phyloP scores from a whole-genome alignment of 352 stramenopile genomes.

The Phytophthora colocasiae region DNA sequence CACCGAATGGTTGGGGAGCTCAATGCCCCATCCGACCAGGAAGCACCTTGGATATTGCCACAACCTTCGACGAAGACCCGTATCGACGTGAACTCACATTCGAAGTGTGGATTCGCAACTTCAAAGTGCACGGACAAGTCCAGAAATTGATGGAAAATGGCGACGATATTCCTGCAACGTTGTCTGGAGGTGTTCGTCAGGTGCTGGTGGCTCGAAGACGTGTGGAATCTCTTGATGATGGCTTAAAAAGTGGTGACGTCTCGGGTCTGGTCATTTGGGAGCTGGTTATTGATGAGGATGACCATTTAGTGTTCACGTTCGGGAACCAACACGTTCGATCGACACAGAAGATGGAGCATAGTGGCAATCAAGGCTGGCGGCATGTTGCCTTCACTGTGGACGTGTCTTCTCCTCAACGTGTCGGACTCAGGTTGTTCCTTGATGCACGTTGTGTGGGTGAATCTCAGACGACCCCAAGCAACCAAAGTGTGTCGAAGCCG shows the following conservation, averaged over 20 bases:
- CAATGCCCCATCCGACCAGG: constrained; percentile 59
- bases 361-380: constrained; percentile 50
- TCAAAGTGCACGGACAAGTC: constrained; percentile 37
- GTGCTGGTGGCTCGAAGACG: constrained; percentile 27
- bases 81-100: constrained; percentile 83
- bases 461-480: constrained; percentile 51
- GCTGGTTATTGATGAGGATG: constrained; percentile 52
- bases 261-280: constrained; percentile 49
- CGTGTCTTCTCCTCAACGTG: constrained; percentile 55
- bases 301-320: constrained; percentile 57
- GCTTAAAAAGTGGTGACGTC: constrained; percentile 25
- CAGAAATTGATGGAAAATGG: constrained; percentile 40
- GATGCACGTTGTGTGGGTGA: constrained; percentile 62
- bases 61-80: constrained; percentile 81
- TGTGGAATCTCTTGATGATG: constrained; percentile 31
- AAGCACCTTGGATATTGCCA: constrained; percentile 73
- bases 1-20: constrained; percentile 49
- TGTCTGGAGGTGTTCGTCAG: constrained; percentile 26
- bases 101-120: constrained; percentile 80
- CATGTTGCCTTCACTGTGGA: constrained; percentile 79
- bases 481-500: constrained; percentile 43
- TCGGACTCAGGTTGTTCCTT: constrained; percentile 66
- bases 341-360: constrained; percentile 46
- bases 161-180: constrained; percentile 15
- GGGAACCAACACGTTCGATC: constrained; percentile 50